A percentile compares a stretch with the other conserved stretches of the same genome.
Conservation (phyloP, 257 asterid species). For the Solanum medicagineum region DNA sequence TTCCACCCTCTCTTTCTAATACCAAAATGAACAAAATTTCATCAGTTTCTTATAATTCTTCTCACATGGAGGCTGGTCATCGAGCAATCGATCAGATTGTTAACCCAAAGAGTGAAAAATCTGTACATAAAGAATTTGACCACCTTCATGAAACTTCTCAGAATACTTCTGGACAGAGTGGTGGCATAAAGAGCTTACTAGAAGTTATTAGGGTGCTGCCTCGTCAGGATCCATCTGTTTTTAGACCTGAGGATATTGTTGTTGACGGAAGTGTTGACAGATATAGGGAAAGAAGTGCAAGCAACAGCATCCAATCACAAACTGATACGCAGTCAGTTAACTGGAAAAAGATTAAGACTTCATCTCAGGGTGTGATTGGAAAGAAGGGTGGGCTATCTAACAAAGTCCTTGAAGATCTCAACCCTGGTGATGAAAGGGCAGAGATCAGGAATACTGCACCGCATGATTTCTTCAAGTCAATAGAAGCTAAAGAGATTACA, state of each 20-base stretch:
- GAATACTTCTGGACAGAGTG: neutral
- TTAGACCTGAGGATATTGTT: neutral
- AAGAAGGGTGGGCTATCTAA: neutral
- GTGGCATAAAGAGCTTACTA: constrained; percentile 4
- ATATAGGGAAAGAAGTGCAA: neutral
- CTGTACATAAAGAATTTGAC: neutral
- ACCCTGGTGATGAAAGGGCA: constrained; percentile 6
- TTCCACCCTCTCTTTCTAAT: neutral
- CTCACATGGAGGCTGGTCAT: neutral
- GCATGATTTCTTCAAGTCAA: neutral
- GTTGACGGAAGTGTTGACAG: neutral
- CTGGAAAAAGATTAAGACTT: neutral
- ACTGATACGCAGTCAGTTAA: constrained; percentile 4
- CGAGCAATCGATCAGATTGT: constrained; percentile 6
- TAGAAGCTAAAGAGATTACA: neutral
- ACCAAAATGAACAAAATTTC: neutral
- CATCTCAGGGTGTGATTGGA: neutral
- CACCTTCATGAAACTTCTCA: constrained; percentile 4
- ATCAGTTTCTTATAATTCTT: neutral
- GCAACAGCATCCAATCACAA: neutral
- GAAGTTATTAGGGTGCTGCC: constrained; percentile 3
- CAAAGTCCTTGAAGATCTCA: neutral
- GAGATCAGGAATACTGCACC: neutral
- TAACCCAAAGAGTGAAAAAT: neutral
- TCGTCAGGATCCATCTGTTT: neutral